Evolutionary conservation across 2,329 filamentous ascomycete genomes (phyloP), one percentile per base, ranked within the genome.

Genomic region (Stagonosporopsis rhizophila): DNA sequence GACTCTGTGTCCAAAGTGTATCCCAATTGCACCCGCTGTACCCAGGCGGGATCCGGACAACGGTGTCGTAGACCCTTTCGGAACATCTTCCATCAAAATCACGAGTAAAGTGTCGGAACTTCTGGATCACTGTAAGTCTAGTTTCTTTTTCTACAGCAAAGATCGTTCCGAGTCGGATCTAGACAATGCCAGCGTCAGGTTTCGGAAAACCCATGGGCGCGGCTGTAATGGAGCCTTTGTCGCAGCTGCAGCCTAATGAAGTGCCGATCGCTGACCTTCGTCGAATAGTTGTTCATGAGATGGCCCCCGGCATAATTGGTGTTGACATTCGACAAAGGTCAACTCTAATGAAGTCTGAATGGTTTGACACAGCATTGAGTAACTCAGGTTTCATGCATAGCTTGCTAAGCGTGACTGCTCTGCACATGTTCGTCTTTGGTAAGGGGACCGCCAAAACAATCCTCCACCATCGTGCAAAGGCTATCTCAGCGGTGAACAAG

Each of bases 341-440:
- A 3, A 66, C 69, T 23, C 50, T 75, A 46, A 75, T 75, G 68
- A 69, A 62, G 34, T 72, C 69, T 34, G 68, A 74, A 22, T 77
- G 74, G 73, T 74, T 75, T 51, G 68, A 70, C 41, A 74, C 68
- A 17, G 74, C 74, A 9, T 61, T 74, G 39, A 61, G 60, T 37
- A 72, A 75, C 56, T 32, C 55, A 41, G 73, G 70, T n/a, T 77
- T 77, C 52, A 75, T 77, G 73, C 71, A 77, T 44, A 75, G 73
- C 59, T 60, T 77, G 59, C 69, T 77, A 6, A 71, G 71, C 42
- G 73, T 72, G 15, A 62, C 65, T 38, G 73, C 74, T 15, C 47
- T 76, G 44, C 74, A 77, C 48, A 61, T 67, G 14, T 76, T 67
- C 49, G 62, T 74, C 22, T 59, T 70, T 37, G 73, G 71, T 12